These are phyloP conservation scores for Musa itinerans DNA, from an alignment of 176 grass and related monocot genomes.

Conservation along the genomic window DNA sequence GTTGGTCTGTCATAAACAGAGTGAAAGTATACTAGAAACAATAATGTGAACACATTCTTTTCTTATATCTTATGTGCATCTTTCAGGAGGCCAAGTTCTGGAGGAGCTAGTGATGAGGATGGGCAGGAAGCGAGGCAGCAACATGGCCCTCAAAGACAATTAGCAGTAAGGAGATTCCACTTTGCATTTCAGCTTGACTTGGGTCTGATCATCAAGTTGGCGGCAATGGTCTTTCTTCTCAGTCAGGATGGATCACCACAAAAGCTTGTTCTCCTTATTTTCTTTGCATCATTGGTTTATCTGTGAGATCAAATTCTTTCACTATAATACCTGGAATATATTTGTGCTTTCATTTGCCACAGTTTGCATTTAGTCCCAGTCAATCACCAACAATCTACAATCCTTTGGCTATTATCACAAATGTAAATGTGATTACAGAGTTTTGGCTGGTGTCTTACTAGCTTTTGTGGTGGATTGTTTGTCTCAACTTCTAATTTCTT, in stretches of 20 bases:
- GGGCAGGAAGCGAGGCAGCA: conserved; percentile 59
- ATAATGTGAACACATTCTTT: not conserved
- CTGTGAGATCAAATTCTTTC: conserved; percentile 42
- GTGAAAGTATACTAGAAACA: not conserved
- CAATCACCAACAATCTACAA: too few relatives aligned
- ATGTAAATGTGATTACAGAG: too few relatives aligned
- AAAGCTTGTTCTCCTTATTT: conserved; percentile 69
- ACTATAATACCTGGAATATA: not conserved
- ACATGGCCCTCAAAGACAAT: conserved; percentile 63
- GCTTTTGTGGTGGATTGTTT: conserved; percentile 1
- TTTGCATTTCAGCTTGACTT: conserved; percentile 87
- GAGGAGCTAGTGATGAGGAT: conserved; percentile 39
- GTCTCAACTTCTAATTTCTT: not conserved
- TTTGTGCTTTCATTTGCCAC: not conserved
- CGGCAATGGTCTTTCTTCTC: conserved; percentile 77
- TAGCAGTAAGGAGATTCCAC: conserved; percentile 80
- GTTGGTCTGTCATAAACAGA: not conserved
- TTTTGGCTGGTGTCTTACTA: not conserved
- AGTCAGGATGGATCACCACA: conserved; percentile 83
- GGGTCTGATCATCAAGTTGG: conserved; percentile 80
- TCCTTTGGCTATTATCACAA: too few relatives aligned
- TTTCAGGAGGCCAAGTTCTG: conserved; percentile 45
- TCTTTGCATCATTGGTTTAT: conserved; percentile 73
- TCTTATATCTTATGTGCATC: not conserved
- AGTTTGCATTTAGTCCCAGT: not conserved